Conservation (phyloP, 108 stramenopile species). For the Stephanodiscus triporus region DNA sequence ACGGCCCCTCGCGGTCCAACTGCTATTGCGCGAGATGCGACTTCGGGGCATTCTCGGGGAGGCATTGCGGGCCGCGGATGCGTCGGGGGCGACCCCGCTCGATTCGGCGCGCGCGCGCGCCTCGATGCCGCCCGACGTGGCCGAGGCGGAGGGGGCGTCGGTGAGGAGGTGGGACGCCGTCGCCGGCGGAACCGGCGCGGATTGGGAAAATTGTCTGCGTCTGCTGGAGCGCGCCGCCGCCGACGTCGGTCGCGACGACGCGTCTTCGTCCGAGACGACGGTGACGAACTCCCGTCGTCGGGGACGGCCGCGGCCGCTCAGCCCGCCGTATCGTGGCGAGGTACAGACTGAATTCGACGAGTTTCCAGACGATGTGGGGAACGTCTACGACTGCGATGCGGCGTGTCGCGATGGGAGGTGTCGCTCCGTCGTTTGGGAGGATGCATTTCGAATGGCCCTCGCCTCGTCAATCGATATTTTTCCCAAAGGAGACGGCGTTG, state of each 20-base stretch:
- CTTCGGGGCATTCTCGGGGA: no score
- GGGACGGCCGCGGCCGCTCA: no score
- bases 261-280: neutral
- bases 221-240: constrained; percentile 46
- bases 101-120: constrained; percentile 56
- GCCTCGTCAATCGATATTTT: constrained; percentile 39
- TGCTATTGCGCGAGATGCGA: no score
- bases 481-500: neutral
- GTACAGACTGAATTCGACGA: no score
- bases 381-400: constrained; percentile 27
- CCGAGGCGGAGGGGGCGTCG: constrained; percentile 50
- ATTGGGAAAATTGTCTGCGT: constrained; percentile 67
- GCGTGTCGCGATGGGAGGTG: constrained; percentile 43
- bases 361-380: constrained; percentile 2
- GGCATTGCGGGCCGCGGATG: no score
- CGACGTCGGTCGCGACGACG: neutral
- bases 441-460: constrained; percentile 57
- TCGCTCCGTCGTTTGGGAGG: constrained; percentile 62
- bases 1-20: constrained; percentile 71
- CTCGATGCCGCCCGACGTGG: constrained; percentile 25
- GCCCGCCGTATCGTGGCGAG: no score
- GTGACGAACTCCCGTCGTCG: no score
- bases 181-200: constrained; percentile 65
- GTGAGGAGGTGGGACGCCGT: constrained; percentile 82
- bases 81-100: constrained; percentile 45